phyloP scores from a whole-genome alignment of 2,329 filamentous ascomycete species.

The Arthrobotrys sphaeroides region DNA sequence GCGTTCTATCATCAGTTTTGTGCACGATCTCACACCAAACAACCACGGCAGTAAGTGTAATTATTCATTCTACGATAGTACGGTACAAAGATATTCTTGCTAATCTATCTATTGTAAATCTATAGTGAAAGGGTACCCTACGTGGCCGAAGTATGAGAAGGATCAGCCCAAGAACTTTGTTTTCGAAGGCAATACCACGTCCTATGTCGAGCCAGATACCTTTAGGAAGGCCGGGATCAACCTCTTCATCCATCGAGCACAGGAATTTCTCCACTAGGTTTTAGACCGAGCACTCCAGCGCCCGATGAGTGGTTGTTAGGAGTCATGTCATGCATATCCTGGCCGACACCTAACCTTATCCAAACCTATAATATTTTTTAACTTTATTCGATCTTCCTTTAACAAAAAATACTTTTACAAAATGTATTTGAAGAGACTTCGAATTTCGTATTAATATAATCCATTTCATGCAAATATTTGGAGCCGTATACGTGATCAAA shows the following conservation, averaged over 20 bases:
- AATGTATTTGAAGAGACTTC: no score
- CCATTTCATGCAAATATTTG: no score
- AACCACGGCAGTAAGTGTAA: conserved; percentile 45
- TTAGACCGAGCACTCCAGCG: no score
- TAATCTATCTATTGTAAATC: not conserved
- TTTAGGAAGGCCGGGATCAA: conserved; percentile 38
- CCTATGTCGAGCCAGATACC: conserved; percentile 35
- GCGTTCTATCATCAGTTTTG: conserved; percentile 39
- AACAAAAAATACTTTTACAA: no score
- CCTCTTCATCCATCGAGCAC: conserved; percentile 30
- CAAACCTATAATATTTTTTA: no score
- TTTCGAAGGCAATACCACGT: conserved; percentile 41
- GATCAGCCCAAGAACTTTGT: conserved; percentile 43
- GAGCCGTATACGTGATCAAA: no score
- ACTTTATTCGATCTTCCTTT: no score
- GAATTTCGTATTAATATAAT: no score
- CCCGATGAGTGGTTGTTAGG: no score
- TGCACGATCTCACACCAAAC: conserved; percentile 40
- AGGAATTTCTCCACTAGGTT: conserved; percentile 27
- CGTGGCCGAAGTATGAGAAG: conserved; percentile 35
- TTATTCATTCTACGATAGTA: not conserved
- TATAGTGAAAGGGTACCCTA: conserved; percentile 40
- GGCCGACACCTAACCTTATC: no score
- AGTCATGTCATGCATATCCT: no score
- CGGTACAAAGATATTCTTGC: not conserved